Percentiles rank a stretch among this genome's conserved stretches.
phyloP scores from a whole-genome alignment of 495 filamentous ascomycete species.

The Aspergillus ostianus region DNA sequence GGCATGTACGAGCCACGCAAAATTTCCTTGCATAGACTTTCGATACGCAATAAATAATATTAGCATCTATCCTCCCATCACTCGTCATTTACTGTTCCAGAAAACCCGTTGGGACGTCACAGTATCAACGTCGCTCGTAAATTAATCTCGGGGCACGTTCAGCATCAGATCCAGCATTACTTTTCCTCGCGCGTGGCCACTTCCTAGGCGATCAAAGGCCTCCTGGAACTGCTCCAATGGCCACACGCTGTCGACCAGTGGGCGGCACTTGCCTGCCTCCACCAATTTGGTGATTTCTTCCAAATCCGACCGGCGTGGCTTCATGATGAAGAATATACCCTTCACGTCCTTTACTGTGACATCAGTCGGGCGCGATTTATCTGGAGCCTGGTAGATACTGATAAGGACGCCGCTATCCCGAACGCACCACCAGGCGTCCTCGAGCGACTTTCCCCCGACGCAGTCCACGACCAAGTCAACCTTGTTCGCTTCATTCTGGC shows the following conservation, averaged over 20 bases:
- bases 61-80: too few relatives aligned
- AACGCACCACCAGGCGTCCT: constrained; percentile 46
- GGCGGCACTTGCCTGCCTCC: constrained; percentile 37
- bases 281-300: constrained; percentile 41
- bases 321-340: constrained; percentile 46
- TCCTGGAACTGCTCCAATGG: constrained; percentile 43
- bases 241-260: constrained; percentile 49
- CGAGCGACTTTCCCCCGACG: constrained; percentile 43
- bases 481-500: constrained; percentile 16
- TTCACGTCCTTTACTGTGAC: constrained; percentile 26
- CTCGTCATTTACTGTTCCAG: too few relatives aligned
- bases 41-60: too few relatives aligned
- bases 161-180: constrained; percentile 35
- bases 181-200: constrained; percentile 41
- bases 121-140: neutral
- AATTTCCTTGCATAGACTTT: too few relatives aligned
- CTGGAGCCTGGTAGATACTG: constrained; percentile 52
- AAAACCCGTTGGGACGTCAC: too few relatives aligned
- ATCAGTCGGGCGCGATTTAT: constrained; percentile 36
- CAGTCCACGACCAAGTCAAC: constrained; percentile 56
- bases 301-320: constrained; percentile 39
- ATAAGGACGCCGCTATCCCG: constrained; percentile 43
- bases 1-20: too few relatives aligned
- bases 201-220: constrained; percentile 44
- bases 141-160: neutral